Evolutionary conservation across 108 stramenopile genomes (phyloP), one percentile per base, ranked within the genome.

Genomic region (Stephanodiscus triporus): DNA sequence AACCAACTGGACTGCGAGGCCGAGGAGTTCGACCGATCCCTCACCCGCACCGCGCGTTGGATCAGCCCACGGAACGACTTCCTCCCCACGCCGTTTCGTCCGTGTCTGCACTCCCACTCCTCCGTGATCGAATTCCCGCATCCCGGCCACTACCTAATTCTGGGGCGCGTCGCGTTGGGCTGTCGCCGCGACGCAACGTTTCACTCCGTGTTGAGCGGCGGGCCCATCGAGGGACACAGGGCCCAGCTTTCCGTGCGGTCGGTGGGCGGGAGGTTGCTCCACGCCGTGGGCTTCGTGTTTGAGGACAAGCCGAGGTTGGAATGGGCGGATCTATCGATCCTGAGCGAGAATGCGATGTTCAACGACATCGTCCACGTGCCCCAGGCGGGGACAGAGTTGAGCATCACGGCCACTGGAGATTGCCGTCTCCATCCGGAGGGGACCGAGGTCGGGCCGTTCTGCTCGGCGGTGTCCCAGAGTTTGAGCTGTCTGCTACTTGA

Each of bases 391-490:
- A 80, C 72, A 4, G 78, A 80, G 62, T 60, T 80, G 65, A 73
- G 78, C 36, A 80, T 80, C 43, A 66, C 67, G 19, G 57, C 78
- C 20, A 80, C 78, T 0, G 78, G 78, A 34, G 78, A 80, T 66
- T 80, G 78, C 40, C 71, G 78, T 24, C 67, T 80, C 0, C 78
- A 80, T 63, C 78, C 78, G 14, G 78, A 80, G 42, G 78, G 78
- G 22, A 72, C 78, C 9, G 72, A 73, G 38, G 78, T 80, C 22
- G 78, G 78, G 24, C 78, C 78, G 19, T 80, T 80, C 48, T 80
- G 78, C 19, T 55, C 53, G 20, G 66, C 71, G 5, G 70, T 71
- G 27, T 71, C 70, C 6, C 78, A 80, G 62, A 73, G 78, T 62
- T 53, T 80, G 51, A 73, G 72, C 48, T 47, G 72, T 45, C 24